Evolutionary conservation across 1,284 basidiomycete species (phyloP).

Genomic region (Fistulinella cinereoalba): DNA sequence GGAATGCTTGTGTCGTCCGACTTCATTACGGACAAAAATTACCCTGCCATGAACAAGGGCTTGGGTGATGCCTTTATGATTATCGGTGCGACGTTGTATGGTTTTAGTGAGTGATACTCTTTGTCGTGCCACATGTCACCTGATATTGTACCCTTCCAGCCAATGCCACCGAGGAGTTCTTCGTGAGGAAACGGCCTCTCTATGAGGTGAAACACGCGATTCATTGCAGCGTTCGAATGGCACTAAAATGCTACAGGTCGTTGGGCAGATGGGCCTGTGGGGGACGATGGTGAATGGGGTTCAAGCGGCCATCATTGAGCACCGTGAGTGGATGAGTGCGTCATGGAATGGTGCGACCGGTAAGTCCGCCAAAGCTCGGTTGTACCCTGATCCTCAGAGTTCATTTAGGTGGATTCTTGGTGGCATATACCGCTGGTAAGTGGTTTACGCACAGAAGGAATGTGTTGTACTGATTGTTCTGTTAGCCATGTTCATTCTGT

Average conservation of each 20-base stretch:
- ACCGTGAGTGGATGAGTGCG: slow-evolving; percentile 57
- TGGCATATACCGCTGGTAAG: slow-evolving; percentile 67
- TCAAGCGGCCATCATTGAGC: slow-evolving; percentile 75
- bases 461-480: slow-evolving; percentile 9
- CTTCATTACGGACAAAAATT: slow-evolving; percentile 67
- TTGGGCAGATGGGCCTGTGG: slow-evolving; percentile 83
- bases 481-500: slow-evolving; percentile 75
- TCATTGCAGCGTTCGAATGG: slow-evolving; percentile 2
- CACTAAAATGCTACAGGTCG: slow-evolving; percentile 44
- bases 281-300: slow-evolving; percentile 76
- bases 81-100: slow-evolving; percentile 79
- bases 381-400: slow-evolving; percentile 1
- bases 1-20: slow-evolving; percentile 76
- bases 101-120: slow-evolving; percentile 59
- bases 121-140: background rate
- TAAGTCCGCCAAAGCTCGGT: no score
- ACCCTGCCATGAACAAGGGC: slow-evolving; percentile 58
- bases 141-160: slow-evolving; percentile 40
- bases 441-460: slow-evolving; percentile 1
- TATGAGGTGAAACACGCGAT: slow-evolving; percentile 55
- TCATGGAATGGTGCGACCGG: slow-evolving; percentile 71
- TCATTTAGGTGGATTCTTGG: slow-evolving; percentile 60
- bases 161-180: slow-evolving; percentile 84
- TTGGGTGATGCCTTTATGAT: slow-evolving; percentile 89
- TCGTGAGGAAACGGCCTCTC: slow-evolving; percentile 74